Evolutionary conservation across 2,329 filamentous ascomycete genomes (phyloP).

Genomic region (Delphinella strobiligena): DNA sequence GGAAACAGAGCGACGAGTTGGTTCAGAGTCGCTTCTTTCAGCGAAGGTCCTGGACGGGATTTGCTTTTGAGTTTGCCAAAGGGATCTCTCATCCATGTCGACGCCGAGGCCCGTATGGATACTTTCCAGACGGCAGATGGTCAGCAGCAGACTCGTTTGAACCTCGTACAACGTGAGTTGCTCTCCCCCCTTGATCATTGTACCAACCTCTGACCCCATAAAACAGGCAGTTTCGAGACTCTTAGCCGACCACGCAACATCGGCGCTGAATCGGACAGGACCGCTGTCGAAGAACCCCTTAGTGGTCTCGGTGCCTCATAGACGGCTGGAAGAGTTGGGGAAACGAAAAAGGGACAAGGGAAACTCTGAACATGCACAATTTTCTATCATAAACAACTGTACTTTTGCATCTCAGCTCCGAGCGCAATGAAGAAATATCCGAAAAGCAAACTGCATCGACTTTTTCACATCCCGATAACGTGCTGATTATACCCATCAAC

Average conservation of each 20-base stretch:
- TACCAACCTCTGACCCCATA: slow-evolving; percentile 4
- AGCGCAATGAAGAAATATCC: no score
- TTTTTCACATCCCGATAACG: no score
- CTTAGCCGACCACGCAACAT: slow-evolving; percentile 26
- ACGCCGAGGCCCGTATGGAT: slow-evolving; percentile 65
- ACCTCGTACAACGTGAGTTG: slow-evolving; percentile 71
- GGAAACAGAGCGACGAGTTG: slow-evolving; percentile 64
- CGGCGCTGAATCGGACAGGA: slow-evolving; percentile 12
- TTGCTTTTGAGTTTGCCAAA: slow-evolving; percentile 64
- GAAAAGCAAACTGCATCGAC: no score
- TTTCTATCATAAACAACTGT: no score
- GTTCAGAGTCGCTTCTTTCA: slow-evolving; percentile 70
- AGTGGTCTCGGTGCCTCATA: slow-evolving; percentile 19
- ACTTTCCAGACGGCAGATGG: slow-evolving; percentile 59
- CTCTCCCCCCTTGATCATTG: not conserved
- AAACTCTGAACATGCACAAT: no score
- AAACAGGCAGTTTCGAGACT: slow-evolving; percentile 36
- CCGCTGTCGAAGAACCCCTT: slow-evolving; percentile 17
- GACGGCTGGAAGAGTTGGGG: no score
- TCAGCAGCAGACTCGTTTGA: slow-evolving; percentile 51
- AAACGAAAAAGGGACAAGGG: no score
- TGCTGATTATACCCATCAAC: no score
- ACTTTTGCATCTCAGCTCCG: no score
- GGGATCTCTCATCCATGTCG: slow-evolving; percentile 78
- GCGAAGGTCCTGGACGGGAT: slow-evolving; percentile 56